Evolutionary conservation across 2,329 filamentous ascomycete species (phyloP).

Genomic region (Teratosphaeria viscida): DNA sequence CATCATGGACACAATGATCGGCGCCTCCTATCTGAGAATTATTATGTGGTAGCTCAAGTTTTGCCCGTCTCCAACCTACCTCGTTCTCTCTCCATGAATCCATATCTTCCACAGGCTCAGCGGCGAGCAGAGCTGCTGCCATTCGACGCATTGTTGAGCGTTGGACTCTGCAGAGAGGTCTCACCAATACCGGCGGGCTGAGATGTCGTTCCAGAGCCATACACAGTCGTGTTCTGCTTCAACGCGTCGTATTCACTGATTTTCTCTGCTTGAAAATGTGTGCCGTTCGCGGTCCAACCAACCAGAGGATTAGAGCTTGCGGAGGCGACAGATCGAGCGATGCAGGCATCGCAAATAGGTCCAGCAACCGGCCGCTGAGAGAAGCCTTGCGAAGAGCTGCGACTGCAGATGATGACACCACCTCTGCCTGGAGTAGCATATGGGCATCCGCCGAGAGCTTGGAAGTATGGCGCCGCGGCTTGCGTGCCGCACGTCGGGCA

Average conservation of each 20-base stretch:
- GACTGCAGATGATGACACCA: background rate
- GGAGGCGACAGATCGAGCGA: background rate
- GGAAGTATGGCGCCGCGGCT: background rate
- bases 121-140: background rate
- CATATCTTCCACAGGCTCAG: background rate
- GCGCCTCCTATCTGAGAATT: background rate
- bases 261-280: background rate
- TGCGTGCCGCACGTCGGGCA: background rate
- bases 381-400: background rate
- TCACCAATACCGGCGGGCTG: background rate
- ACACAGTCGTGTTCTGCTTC: background rate
- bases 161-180: background rate
- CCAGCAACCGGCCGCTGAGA: background rate
- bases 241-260: background rate
- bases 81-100: background rate
- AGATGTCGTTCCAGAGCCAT: background rate
- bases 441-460: background rate
- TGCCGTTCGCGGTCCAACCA: background rate
- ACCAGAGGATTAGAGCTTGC: background rate
- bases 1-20: background rate
- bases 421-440: background rate
- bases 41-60: background rate
- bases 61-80: background rate
- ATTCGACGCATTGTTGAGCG: background rate
- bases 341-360: background rate